Evolutionary conservation across 768 basidiomycete species (phyloP).

Genomic region (Clitopilus hobsonii): DNA sequence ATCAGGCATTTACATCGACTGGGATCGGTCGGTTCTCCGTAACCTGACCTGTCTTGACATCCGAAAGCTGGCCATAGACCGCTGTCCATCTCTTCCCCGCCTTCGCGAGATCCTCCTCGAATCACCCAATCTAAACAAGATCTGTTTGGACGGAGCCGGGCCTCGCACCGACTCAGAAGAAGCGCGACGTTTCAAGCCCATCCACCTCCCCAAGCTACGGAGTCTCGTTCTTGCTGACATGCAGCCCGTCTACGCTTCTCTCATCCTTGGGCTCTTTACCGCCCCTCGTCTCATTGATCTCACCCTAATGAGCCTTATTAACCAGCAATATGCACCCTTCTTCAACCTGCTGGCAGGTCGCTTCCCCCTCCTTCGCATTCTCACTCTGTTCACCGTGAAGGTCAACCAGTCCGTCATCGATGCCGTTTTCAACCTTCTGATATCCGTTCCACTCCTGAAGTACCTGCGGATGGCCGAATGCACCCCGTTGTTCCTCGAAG

Average conservation of each 20-base stretch:
- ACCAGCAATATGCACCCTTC: conserved; percentile 47
- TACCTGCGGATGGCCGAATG: conserved; percentile 48
- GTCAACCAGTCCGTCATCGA: conserved; percentile 20
- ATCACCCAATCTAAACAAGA: conserved; percentile 46
- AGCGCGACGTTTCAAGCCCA: conserved; percentile 21
- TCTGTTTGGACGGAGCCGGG: conserved; percentile 62
- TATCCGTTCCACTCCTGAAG: conserved; percentile 51
- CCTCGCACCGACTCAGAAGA: conserved; percentile 32
- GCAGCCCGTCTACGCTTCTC: conserved; percentile 40
- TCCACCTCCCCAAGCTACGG: conserved; percentile 45
- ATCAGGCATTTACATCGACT: conserved; percentile 60
- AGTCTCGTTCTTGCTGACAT: conserved; percentile 57
- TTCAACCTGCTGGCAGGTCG: conserved; percentile 39
- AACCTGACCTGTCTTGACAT: conserved; percentile 66
- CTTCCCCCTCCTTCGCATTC: conserved; percentile 48
- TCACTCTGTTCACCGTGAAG: conserved; percentile 48
- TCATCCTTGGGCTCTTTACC: conserved; percentile 41
- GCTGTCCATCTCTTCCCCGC: conserved; percentile 41
- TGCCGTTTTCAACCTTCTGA: conserved; percentile 44
- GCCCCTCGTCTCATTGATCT: conserved; percentile 57
- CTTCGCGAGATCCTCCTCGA: conserved; percentile 49
- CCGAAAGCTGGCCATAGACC: conserved; percentile 51
- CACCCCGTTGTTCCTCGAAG: conserved; percentile 34
- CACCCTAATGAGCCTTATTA: conserved; percentile 46
- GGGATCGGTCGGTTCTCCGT: conserved; percentile 39